phyloP scores from a whole-genome alignment of 768 basidiomycete genomes.

The Rhizopogon rudus region DNA sequence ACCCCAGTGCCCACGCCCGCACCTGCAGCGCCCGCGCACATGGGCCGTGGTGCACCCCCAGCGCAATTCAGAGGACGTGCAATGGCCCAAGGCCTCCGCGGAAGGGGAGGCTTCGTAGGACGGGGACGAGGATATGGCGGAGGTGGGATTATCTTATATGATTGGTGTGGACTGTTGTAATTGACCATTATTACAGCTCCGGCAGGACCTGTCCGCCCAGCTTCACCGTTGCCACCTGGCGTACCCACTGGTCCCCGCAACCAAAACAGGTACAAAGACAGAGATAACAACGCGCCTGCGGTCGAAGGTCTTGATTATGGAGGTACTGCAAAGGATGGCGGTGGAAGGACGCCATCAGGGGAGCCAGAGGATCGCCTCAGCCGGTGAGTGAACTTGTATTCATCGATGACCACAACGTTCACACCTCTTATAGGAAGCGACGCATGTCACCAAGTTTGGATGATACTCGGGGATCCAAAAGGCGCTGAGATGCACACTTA shows the following conservation, averaged over 20 bases:
- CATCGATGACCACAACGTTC: neutral
- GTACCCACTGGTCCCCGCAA: conserved; percentile 87
- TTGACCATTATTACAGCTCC: conserved; percentile 24
- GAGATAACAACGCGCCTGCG: conserved; percentile 79
- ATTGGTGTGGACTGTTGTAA: conserved; percentile 2
- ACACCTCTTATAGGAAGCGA: conserved; percentile 50
- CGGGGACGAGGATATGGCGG: conserved; percentile 37
- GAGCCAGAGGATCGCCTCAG: conserved; percentile 67
- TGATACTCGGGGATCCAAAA: conserved; percentile 63
- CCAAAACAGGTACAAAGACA: conserved; percentile 87
- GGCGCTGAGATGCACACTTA: conserved; percentile 45
- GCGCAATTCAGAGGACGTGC: conserved; percentile 41
- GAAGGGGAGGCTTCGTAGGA: conserved; percentile 36
- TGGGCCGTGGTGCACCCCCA: conserved; percentile 27
- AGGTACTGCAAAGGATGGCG: conserved; percentile 43
- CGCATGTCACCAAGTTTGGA: conserved; percentile 69
- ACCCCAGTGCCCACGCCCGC: conserved; percentile 27
- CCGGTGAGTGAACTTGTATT: conserved; percentile 34
- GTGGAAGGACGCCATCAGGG: conserved; percentile 50
- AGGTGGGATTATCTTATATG: conserved; percentile 24
- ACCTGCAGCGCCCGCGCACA: conserved; percentile 22
- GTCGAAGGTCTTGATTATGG: conserved; percentile 90
- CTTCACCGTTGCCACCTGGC: conserved; percentile 80
- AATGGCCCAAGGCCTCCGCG: conserved; percentile 38
- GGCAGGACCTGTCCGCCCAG: conserved; percentile 62